Base-by-base conservation (phyloP, 2,329 filamentous ascomycete species). In the Ophiostoma himal-ulmi region DNA sequence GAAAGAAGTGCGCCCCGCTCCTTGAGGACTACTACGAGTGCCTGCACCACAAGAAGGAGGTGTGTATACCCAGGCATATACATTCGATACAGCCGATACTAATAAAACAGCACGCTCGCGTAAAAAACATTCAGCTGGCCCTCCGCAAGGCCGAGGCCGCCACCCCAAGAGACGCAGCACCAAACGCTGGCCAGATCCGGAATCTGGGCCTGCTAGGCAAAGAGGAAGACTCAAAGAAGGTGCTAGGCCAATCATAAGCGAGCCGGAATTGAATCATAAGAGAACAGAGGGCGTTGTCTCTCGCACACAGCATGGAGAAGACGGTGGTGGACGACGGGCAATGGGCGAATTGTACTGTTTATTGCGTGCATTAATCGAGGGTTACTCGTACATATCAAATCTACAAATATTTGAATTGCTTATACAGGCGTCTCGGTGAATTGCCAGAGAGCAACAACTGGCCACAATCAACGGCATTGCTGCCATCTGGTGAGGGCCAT, bases 1-100 rank as follows among this genome's bases (percentile, higher is more conserved):
- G 94, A 84, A 91, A 89, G 81, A 96, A 96, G 83, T 99, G 96
- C 80, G 83, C 86, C 22, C 90, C 91, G 20, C 87, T 89, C 5
- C 85, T 98, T 75, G 95, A 99, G 80, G 95, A 99, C 80, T 99
- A 99, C 84, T 96, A 97, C 80, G 95, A 99, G 84, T 99, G 96
- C 82, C 83, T 99, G 78, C 95, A 99, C 81, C 95, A 99, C 85
- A 93, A 91, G 85, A 99, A 99, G 84, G 95, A 99, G 92, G 95
- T 98, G 64, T 73, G 78, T 72, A 37, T 30, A 30, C 30, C 30
- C 30, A 30, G 30, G 3, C 3, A 30, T 30, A 30, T 30, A 30
- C 30, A 3, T 30, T 30, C 3, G 30, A 14, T 57, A 11, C 17
- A 1, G 10, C 2, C 17, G 20, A n/a, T 11, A 26, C 65, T 67